A percentile compares a stretch with the other conserved stretches of the same genome.
These are phyloP conservation scores for Haplosporangium sp. DNA, from an alignment of 371 early-diverging fungal species.

Conservation along the genomic window DNA sequence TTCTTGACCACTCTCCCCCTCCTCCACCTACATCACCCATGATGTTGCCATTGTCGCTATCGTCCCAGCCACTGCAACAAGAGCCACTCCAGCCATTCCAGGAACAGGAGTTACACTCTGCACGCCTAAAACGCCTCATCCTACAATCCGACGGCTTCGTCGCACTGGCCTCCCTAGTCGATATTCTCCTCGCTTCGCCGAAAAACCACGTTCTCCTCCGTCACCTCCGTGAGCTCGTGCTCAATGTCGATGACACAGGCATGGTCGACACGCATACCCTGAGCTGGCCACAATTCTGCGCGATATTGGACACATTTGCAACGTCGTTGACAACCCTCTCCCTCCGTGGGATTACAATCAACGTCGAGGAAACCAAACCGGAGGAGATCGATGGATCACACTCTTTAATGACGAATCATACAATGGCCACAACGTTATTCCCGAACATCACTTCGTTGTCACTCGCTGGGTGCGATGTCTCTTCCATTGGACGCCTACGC, in stretches of 20 bases:
- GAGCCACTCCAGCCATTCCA: too few species aligned
- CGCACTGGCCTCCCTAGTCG: conserved; percentile 17
- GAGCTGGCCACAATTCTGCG: conserved; percentile 18
- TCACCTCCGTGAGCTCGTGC: conserved; percentile 12
- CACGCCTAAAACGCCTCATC: conserved; percentile 1
- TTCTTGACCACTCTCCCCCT: too few species aligned
- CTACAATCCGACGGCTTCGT: conserved; percentile 33
- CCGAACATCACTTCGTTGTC: conserved; percentile 16
- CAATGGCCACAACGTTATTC: conserved; percentile 19
- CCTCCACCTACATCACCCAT: too few species aligned
- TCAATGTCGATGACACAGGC: conserved; percentile 25
- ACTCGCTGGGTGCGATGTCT: conserved; percentile 27
- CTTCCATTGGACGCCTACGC: conserved; percentile 12
- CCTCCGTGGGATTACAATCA: conserved; percentile 17
- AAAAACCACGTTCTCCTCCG: not conserved
- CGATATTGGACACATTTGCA: conserved; percentile 9
- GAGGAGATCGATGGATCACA: conserved; percentile 14
- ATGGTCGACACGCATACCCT: conserved; percentile 27
- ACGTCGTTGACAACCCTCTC: conserved; percentile 9
- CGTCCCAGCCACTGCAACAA: too few species aligned
- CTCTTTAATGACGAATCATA: conserved; percentile 4
- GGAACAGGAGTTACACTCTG: not conserved
- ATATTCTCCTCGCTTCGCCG: conserved; percentile 4
- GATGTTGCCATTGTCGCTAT: too few species aligned
- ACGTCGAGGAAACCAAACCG: conserved; percentile 17